These are phyloP conservation scores for Coniella vitis DNA, from an alignment of 2,329 filamentous ascomycete genomes.

Conservation along the genomic window DNA sequence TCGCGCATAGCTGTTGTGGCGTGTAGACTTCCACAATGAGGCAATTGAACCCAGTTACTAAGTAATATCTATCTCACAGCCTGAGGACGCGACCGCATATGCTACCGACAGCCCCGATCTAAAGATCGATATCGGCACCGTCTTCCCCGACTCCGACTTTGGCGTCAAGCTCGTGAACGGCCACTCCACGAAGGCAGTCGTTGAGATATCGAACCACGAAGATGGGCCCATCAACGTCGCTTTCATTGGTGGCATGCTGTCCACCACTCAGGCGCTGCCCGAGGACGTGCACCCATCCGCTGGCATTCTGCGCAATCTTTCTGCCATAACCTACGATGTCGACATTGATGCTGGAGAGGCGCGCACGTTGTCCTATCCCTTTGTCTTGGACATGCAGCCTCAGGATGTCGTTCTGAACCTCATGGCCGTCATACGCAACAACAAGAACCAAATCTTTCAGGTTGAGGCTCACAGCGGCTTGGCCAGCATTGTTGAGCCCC, in stretches of 20 bases:
- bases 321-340: slow-evolving; percentile 65
- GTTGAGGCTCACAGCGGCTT: slow-evolving; percentile 74
- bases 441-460: slow-evolving; percentile 64
- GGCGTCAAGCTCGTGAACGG: slow-evolving; percentile 95
- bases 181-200: slow-evolving; percentile 71
- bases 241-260: slow-evolving; percentile 70
- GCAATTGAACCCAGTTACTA: slow-evolving; percentile 5
- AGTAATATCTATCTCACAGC: slow-evolving; percentile 12
- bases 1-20: neutral
- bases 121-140: slow-evolving; percentile 58
- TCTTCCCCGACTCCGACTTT: slow-evolving; percentile 67
- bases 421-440: slow-evolving; percentile 63
- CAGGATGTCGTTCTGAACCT: slow-evolving; percentile 79
- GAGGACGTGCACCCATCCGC: slow-evolving; percentile 39
- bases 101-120: slow-evolving; percentile 35
- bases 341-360: slow-evolving; percentile 69
- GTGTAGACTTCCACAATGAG: slow-evolving; percentile 14
- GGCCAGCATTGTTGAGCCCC: slow-evolving; percentile 81
- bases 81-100: slow-evolving; percentile 18
- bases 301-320: slow-evolving; percentile 76
- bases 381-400: slow-evolving; percentile 86
- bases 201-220: slow-evolving; percentile 83
- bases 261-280: slow-evolving; percentile 46
- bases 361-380: slow-evolving; percentile 72
- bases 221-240: slow-evolving; percentile 65